Percentiles rank a stretch among this genome's conserved stretches.
Evolutionary conservation across 2,329 filamentous ascomycete genomes (phyloP).

Genomic region (Fusarium liriodendri): DNA sequence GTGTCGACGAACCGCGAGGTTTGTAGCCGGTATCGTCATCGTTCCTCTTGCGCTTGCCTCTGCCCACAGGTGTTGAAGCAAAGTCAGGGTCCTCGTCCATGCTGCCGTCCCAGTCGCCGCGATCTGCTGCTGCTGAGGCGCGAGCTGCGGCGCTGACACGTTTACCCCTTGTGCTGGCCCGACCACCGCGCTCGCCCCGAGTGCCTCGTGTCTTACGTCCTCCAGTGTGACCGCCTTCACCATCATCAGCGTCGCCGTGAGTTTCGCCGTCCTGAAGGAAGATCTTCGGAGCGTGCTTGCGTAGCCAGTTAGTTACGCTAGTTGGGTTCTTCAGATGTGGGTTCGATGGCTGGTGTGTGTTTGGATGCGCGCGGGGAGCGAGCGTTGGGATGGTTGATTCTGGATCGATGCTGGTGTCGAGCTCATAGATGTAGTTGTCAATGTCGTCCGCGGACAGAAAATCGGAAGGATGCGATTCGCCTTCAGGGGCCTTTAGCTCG

Average conservation of each 20-base stretch:
- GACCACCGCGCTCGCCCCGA: constrained; percentile 50
- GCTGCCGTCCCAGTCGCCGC: constrained; percentile 48
- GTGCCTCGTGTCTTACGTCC: constrained; percentile 52
- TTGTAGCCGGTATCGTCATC: constrained; percentile 71
- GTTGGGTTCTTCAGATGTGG: constrained; percentile 76
- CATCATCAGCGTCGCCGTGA: constrained; percentile 54
- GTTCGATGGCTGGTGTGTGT: constrained; percentile 52
- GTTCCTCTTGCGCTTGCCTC: constrained; percentile 65
- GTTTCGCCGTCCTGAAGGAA: constrained; percentile 78
- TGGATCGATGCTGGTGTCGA: constrained; percentile 65
- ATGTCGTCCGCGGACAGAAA: constrained; percentile 78
- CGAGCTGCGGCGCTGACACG: constrained; percentile 43
- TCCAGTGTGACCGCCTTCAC: constrained; percentile 42
- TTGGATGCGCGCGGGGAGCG: constrained; percentile 60
- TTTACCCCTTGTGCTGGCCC: constrained; percentile 55
- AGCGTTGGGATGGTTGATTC: constrained; percentile 60
- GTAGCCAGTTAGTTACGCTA: constrained; percentile 95
- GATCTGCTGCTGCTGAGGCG: constrained; percentile 34
- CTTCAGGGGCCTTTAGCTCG: constrained; percentile 61
- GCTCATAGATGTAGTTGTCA: constrained; percentile 76
- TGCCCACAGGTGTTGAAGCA: constrained; percentile 47
- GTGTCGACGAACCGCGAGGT: constrained; percentile 65
- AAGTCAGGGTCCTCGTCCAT: constrained; percentile 55
- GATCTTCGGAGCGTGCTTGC: constrained; percentile 84
- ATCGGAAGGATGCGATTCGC: constrained; percentile 67